Percentiles rank a stretch among this genome's conserved stretches.
Evolutionary conservation across 2,329 filamentous ascomycete species (phyloP).

Genomic region (Microdochium paspali): DNA sequence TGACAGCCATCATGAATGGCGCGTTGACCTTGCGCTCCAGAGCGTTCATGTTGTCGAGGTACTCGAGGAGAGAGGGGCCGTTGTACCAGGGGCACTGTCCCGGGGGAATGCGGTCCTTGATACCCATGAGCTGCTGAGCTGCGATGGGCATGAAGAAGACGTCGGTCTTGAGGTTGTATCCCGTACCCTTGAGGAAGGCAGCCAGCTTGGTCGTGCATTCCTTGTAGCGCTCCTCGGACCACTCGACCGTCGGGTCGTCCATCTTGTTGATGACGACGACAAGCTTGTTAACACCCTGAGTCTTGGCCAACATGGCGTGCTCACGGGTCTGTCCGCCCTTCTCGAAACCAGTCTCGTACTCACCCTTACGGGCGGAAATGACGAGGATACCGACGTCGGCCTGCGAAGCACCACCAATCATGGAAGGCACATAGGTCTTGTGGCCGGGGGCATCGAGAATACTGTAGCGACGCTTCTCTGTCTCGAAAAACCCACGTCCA

Average conservation of each 20-base stretch:
- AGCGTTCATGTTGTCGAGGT: constrained; percentile 86
- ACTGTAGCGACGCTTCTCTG: constrained; percentile 90
- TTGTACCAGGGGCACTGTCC: constrained; percentile 74
- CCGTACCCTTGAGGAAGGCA: constrained; percentile 81
- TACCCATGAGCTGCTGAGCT: constrained; percentile 74
- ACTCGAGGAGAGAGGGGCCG: constrained; percentile 86
- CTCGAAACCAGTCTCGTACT: constrained; percentile 98
- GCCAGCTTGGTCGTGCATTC: constrained; percentile 87
- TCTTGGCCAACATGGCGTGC: constrained; percentile 96
- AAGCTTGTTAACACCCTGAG: constrained; percentile 94
- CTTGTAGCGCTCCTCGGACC: constrained; percentile 86
- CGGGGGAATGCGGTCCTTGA: constrained; percentile 79
- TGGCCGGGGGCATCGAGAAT: constrained; percentile 95
- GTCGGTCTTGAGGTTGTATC: constrained; percentile 90
- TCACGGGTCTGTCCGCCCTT: constrained; percentile 92
- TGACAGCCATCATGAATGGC: constrained; percentile 98
- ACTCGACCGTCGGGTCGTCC: constrained; percentile 94
- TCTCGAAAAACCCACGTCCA: constrained; percentile 92
- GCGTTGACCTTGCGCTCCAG: constrained; percentile 94
- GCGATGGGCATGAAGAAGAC: constrained; percentile 95
- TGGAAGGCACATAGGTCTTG: constrained; percentile 96
- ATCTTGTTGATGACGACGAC: constrained; percentile 98
- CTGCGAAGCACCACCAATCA: constrained; percentile 93
- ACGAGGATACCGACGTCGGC: constrained; percentile 92
- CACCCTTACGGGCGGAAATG: constrained; percentile 92